These are phyloP conservation scores for Ogataea paradorogensis DNA, from an alignment of 805 yeast genomes.

Conservation along the genomic window DNA sequence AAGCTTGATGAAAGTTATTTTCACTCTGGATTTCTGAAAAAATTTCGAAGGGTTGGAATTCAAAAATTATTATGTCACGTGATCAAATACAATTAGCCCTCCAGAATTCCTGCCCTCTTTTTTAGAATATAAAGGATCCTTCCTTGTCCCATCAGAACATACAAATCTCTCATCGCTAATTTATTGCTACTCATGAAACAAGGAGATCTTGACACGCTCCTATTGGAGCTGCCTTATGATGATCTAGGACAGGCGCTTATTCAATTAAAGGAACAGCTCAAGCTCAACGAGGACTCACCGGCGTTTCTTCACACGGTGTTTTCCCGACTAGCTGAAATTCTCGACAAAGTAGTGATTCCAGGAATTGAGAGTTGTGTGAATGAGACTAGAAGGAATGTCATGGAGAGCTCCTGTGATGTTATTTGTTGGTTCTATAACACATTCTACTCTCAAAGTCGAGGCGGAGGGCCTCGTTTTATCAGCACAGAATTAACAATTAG, in stretches of 20 bases:
- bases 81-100: not conserved
- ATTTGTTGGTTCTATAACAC: constrained; percentile 18
- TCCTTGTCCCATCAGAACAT: constrained; percentile 6
- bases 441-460: constrained; percentile 8
- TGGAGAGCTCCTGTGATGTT: constrained; percentile 13
- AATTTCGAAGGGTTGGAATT: constrained; percentile 7
- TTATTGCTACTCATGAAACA: constrained; percentile 7
- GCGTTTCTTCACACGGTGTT: constrained; percentile 13
- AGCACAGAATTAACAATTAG: constrained; percentile 10
- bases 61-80: constrained; percentile 10
- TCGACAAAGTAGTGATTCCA: constrained; percentile 19
- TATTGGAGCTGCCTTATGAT: constrained; percentile 12
- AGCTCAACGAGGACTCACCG: constrained; percentile 12
- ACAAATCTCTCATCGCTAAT: constrained; percentile 1
- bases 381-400: not conserved
- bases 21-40: constrained; percentile 4
- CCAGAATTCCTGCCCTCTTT: not conserved
- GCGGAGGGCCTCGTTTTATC: constrained; percentile 6
- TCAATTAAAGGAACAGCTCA: constrained; percentile 9
- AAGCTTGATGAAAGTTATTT: constrained; percentile 43
- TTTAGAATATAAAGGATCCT: not conserved
- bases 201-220: constrained; percentile 10
- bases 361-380: constrained; percentile 10
- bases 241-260: constrained; percentile 7
- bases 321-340: constrained; percentile 11